phyloP scores from a whole-genome alignment of 2,329 filamentous ascomycete species.

The Cryphonectria parasitica region DNA sequence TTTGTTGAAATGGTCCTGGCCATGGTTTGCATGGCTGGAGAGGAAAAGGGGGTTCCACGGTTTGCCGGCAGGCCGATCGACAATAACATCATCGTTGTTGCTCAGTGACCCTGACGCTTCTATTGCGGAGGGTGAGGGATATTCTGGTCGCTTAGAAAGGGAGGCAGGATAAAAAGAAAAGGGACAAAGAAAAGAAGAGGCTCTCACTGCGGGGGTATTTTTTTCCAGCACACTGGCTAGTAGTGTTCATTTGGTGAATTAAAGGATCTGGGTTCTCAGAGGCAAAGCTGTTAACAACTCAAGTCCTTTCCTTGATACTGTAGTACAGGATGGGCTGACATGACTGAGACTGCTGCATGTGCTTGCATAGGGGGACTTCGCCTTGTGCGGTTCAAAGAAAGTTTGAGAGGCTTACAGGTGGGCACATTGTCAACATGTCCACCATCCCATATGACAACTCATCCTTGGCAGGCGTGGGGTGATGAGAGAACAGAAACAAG shows the following conservation, averaged over 20 bases:
- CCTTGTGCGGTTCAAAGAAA: constrained; percentile 9
- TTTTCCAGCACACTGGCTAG: neutral
- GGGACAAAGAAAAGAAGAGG: neutral
- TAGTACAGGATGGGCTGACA: neutral
- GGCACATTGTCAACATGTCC: neutral
- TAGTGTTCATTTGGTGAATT: neutral
- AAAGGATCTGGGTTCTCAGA: neutral
- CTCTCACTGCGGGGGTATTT: neutral
- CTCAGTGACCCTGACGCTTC: neutral
- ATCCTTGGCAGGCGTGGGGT: neutral
- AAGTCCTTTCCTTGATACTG: neutral
- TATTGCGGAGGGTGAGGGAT: neutral
- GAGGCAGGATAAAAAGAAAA: neutral
- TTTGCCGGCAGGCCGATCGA: neutral
- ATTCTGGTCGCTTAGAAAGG: neutral
- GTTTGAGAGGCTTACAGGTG: neutral
- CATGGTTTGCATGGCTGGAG: neutral
- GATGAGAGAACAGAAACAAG: neutral
- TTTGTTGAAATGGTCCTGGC: neutral
- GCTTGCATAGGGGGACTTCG: neutral
- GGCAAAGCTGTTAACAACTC: neutral
- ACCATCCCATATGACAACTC: neutral
- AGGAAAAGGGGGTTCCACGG: neutral
- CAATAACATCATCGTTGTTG: neutral
- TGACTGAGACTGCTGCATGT: neutral